Conservation (phyloP, 2,329 filamentous ascomycete genomes). For the Trichoderma simmonsii region DNA sequence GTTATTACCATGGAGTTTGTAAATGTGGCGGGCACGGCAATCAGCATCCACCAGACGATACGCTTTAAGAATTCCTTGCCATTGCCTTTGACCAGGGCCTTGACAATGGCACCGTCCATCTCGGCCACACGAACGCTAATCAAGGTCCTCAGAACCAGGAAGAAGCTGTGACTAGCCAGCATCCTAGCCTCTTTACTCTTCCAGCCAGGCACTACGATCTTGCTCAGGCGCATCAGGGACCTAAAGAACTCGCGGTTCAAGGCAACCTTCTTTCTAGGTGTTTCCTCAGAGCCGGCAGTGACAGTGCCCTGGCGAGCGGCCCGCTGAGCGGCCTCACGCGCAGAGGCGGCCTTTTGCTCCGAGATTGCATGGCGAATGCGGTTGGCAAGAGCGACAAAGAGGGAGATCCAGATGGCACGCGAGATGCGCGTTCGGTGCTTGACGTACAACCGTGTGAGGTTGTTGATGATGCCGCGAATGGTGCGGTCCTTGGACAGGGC, state of each 20-base stretch:
- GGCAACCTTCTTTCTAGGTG: slow-evolving; percentile 75
- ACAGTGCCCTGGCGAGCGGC: slow-evolving; percentile 48
- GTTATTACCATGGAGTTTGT: slow-evolving; percentile 91
- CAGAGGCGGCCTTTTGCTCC: slow-evolving; percentile 84
- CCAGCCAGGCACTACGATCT: slow-evolving; percentile 88
- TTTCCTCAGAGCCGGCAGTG: slow-evolving; percentile 36
- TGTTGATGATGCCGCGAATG: slow-evolving; percentile 61
- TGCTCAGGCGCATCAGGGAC: slow-evolving; percentile 71
- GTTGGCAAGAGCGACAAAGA: slow-evolving; percentile 77
- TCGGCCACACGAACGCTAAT: slow-evolving; percentile 95
- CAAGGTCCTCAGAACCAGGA: slow-evolving; percentile 83
- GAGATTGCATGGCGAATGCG: slow-evolving; percentile 88
- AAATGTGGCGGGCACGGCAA: slow-evolving; percentile 92
- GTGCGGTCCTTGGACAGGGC: slow-evolving; percentile 58
- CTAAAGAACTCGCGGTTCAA: slow-evolving; percentile 80
- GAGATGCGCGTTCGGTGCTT: slow-evolving; percentile 79
- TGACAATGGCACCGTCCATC: slow-evolving; percentile 90
- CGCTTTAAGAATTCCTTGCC: slow-evolving; percentile 85
- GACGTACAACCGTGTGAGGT: slow-evolving; percentile 71
- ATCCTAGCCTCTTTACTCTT: slow-evolving; percentile 82
- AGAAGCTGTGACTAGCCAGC: slow-evolving; percentile 87
- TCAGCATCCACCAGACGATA: slow-evolving; percentile 97
- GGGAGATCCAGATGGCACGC: slow-evolving; percentile 75
- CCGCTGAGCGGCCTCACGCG: slow-evolving; percentile 60
- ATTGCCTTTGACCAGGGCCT: slow-evolving; percentile 84